Evolutionary conservation across 2,329 filamentous ascomycete genomes (phyloP).

Genomic region (Colletotrichum lentis): DNA sequence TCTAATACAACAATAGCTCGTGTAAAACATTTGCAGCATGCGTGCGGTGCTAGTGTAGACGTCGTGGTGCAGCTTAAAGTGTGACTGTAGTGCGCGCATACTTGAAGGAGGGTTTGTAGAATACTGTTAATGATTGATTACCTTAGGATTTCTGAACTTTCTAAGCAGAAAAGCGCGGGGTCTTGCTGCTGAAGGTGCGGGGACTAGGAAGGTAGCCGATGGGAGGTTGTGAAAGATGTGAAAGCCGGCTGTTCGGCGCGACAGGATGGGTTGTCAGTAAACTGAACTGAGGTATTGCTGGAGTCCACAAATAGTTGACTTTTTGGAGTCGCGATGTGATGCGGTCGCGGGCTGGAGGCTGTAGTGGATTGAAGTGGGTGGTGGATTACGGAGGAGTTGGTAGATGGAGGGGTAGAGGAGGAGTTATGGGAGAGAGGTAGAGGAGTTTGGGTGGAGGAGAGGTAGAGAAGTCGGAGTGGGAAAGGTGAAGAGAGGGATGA

Average conservation of each 20-base stretch:
- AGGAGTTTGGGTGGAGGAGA: constrained; percentile 40
- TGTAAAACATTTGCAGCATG: neutral
- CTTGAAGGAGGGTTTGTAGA: constrained; percentile 6
- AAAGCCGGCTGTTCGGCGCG: neutral
- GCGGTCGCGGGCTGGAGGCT: constrained; percentile 9
- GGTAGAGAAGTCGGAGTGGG: constrained; percentile 38
- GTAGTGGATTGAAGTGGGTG: constrained; percentile 31
- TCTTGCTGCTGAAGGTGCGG: neutral
- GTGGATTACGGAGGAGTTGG: constrained; percentile 25
- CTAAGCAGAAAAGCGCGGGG: constrained; percentile 22
- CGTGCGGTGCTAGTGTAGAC: no score
- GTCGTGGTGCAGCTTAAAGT: neutral
- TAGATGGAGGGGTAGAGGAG: constrained; percentile 36
- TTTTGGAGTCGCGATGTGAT: constrained; percentile 19
- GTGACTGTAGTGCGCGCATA: neutral
- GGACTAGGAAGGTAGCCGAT: neutral
- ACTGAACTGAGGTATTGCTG: neutral
- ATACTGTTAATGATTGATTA: constrained; percentile 22
- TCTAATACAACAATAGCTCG: neutral
- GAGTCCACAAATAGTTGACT: constrained; percentile 8
- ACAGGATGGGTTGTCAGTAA: neutral
- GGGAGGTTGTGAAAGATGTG: neutral
- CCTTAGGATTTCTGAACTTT: constrained; percentile 19
- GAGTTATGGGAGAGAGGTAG: constrained; percentile 37
- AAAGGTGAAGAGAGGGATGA: constrained; percentile 40